Percentiles rank a stretch among this genome's conserved stretches.
These are phyloP conservation scores for Candida ficus DNA, from an alignment of 805 yeast species.

Conservation along the genomic window DNA sequence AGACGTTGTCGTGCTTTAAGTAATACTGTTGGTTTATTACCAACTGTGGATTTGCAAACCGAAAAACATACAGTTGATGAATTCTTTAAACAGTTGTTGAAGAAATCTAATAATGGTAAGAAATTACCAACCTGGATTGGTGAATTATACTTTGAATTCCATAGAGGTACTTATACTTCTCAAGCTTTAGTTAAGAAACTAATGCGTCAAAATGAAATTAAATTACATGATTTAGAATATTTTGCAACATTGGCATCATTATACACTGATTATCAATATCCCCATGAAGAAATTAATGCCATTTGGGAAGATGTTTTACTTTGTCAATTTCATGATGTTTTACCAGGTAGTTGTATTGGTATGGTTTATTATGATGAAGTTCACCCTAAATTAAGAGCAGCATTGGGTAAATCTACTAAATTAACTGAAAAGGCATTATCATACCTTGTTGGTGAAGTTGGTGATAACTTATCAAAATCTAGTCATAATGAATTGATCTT, in stretches of 20 bases:
- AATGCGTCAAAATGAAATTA: constrained; percentile 71
- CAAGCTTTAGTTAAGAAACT: constrained; percentile 82
- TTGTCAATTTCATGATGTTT: constrained; percentile 96
- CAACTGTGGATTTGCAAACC: constrained; percentile 72
- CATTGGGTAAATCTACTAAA: constrained; percentile 45
- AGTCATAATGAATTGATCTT: constrained; percentile 15
- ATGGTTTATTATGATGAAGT: constrained; percentile 89
- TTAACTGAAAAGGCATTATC: constrained; percentile 33
- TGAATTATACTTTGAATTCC: constrained; percentile 90
- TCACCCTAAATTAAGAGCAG: constrained; percentile 63
- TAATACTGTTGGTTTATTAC: constrained; percentile 74
- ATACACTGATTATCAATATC: constrained; percentile 56
- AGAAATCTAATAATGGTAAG: constrained; percentile 58
- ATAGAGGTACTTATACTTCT: constrained; percentile 94
- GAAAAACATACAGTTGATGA: constrained; percentile 52
- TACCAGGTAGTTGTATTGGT: constrained; percentile 95
- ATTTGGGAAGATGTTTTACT: constrained; percentile 87
- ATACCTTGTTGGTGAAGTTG: neutral
- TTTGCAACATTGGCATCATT: constrained; percentile 72
- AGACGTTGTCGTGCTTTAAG: constrained; percentile 87
- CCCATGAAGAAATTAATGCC: constrained; percentile 56
- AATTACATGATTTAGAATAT: constrained; percentile 81
- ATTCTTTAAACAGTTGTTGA: constrained; percentile 64
- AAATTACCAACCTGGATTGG: constrained; percentile 86
- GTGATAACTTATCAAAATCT: neutral